A percentile compares a stretch with the other conserved stretches of the same genome.
Conservation (phyloP, 139 green algal genomes). For the Diplosphaera chodatii region DNA sequence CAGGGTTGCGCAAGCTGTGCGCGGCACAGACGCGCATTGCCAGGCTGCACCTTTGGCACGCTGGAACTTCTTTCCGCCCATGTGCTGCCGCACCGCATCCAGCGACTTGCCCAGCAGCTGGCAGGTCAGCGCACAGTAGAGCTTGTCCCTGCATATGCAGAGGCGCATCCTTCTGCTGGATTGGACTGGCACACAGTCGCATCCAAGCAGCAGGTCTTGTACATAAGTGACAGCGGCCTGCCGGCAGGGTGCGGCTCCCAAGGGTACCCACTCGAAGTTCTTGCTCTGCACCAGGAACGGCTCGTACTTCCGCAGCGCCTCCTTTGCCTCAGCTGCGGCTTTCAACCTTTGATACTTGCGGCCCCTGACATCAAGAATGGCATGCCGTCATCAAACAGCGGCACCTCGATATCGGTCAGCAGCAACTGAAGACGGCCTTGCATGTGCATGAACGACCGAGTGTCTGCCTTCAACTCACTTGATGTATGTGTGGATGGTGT, state of each 20-base stretch:
- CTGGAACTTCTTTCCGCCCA: slow-evolving; percentile 54
- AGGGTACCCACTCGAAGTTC: slow-evolving; percentile 56
- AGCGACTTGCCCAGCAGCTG: slow-evolving; percentile 63
- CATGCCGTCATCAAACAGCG: no score
- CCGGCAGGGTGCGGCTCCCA: no score
- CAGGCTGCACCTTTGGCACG: slow-evolving; percentile 48
- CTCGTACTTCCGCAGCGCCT: slow-evolving; percentile 57
- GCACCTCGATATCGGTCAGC: no score
- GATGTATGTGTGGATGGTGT: background rate
- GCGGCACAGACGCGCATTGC: no score
- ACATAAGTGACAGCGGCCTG: background rate
- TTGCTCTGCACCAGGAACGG: slow-evolving; percentile 61
- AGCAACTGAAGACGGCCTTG: no score
- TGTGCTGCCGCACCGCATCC: slow-evolving; percentile 58
- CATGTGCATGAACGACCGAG: no score
- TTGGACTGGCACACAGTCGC: no score
- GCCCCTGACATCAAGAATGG: slow-evolving; percentile 21
- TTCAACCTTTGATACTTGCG: slow-evolving; percentile 45
- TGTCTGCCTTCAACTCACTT: no score
- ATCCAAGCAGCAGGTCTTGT: background rate
- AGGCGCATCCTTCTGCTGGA: no score
- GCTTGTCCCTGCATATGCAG: slow-evolving; percentile 44
- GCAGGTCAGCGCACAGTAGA: slow-evolving; percentile 73
- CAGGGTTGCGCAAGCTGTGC: no score
- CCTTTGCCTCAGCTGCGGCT: slow-evolving; percentile 33